Percentiles rank a stretch among this genome's conserved stretches.
These are phyloP conservation scores for Marasmius oreades DNA, from an alignment of 1,284 basidiomycete genomes.

Conservation along the genomic window DNA sequence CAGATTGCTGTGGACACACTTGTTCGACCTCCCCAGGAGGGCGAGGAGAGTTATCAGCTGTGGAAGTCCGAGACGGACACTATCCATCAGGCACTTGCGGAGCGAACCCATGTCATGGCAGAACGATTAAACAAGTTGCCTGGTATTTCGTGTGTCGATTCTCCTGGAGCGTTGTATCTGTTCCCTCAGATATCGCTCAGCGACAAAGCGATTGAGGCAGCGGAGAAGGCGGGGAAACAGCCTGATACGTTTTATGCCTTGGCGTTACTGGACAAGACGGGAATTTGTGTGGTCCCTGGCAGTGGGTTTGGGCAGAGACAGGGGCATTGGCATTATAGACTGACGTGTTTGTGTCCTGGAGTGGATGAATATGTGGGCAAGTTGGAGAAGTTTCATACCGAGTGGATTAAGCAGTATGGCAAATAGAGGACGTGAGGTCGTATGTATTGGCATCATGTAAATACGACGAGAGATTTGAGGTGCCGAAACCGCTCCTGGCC, in stretches of 20 bases:
- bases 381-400: conserved; percentile 80
- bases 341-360: conserved; percentile 86
- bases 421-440: no score
- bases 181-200: conserved; percentile 78
- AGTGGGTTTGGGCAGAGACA: conserved; percentile 90
- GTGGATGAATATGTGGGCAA: conserved; percentile 88
- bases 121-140: conserved; percentile 72
- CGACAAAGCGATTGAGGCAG: conserved; percentile 68
- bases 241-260: conserved; percentile 89
- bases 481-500: no score
- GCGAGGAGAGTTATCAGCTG: conserved; percentile 70
- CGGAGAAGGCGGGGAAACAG: conserved; percentile 66
- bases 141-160: conserved; percentile 84
- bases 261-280: conserved; percentile 80
- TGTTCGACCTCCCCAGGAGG: conserved; percentile 79
- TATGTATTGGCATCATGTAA: no score
- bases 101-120: conserved; percentile 73
- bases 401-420: conserved; percentile 73
- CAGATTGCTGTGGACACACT: conserved; percentile 91
- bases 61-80: conserved; percentile 81
- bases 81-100: conserved; percentile 73
- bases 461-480: no score
- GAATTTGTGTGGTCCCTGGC: conserved; percentile 91
- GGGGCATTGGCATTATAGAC: conserved; percentile 83
- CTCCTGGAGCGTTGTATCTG: conserved; percentile 88